Conservation (phyloP, 805 yeast genomes). For the Komagataella kurtzmanii region DNA sequence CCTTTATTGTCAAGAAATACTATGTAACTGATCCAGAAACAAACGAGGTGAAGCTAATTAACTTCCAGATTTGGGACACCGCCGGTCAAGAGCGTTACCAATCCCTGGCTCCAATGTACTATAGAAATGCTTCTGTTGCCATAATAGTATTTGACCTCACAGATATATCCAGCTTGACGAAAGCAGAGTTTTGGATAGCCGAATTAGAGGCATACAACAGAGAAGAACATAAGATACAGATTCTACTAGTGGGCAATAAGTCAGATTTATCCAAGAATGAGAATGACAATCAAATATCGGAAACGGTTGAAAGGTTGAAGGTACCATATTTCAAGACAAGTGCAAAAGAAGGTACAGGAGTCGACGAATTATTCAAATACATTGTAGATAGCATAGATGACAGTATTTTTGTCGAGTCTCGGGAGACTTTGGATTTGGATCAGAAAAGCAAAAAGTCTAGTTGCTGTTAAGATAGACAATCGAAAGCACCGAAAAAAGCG, state of each 20-base stretch:
- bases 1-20: constrained; percentile 77
- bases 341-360: constrained; percentile 60
- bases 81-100: constrained; percentile 92
- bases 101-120: constrained; percentile 74
- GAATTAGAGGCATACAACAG: constrained; percentile 35
- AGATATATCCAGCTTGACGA: constrained; percentile 34
- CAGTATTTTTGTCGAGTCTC: constrained; percentile 10
- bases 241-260: constrained; percentile 72
- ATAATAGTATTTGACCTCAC: constrained; percentile 80
- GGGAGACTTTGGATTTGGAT: constrained; percentile 6
- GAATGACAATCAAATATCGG: constrained; percentile 6
- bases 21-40: constrained; percentile 15
- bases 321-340: constrained; percentile 31
- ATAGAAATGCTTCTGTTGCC: constrained; percentile 72
- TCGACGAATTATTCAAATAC: constrained; percentile 27
- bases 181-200: constrained; percentile 84
- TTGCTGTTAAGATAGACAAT: neutral
- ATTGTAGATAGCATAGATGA: constrained; percentile 16
- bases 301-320: constrained; percentile 11
- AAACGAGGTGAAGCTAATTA: constrained; percentile 18
- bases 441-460: neutral
- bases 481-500: neutral
- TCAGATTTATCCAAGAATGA: constrained; percentile 36
- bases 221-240: constrained; percentile 13
- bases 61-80: constrained; percentile 81